These are phyloP conservation scores for Dillenia suffruticosa DNA, from an alignment of 164 flowering plant species.

Conservation along the genomic window DNA sequence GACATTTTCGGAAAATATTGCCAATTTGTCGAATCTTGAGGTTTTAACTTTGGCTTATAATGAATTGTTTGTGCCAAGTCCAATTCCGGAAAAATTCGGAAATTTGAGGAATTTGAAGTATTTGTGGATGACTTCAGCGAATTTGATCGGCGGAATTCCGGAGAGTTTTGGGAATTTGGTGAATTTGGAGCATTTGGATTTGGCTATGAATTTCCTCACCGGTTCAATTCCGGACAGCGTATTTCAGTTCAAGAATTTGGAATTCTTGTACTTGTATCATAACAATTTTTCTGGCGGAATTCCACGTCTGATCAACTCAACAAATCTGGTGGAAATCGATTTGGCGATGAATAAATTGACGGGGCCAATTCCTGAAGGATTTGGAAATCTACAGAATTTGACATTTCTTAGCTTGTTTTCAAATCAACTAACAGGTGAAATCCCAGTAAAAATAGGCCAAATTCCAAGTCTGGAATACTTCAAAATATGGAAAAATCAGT, in stretches of 20 bases:
- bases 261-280: slow-evolving; percentile 25
- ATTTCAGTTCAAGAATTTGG: slow-evolving; percentile 51
- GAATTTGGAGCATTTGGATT: slow-evolving; percentile 40
- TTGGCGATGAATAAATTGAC: slow-evolving; percentile 42
- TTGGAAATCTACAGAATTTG: slow-evolving; percentile 43
- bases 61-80: slow-evolving; percentile 25
- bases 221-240: slow-evolving; percentile 44
- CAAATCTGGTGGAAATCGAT: slow-evolving; percentile 41
- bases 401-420: slow-evolving; percentile 21
- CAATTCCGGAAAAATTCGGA: slow-evolving; percentile 46
- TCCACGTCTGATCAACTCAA: slow-evolving; percentile 31
- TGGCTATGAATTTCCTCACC: slow-evolving; percentile 33
- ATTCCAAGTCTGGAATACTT: slow-evolving; percentile 27
- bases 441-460: slow-evolving; percentile 37
- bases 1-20: slow-evolving; percentile 51
- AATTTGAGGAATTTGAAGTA: slow-evolving; percentile 29
- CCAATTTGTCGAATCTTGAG: slow-evolving; percentile 47
- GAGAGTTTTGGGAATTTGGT: slow-evolving; percentile 22
- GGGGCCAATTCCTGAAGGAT: slow-evolving; percentile 54
- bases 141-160: slow-evolving; percentile 60
- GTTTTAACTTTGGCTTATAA: slow-evolving; percentile 36
- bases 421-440: slow-evolving; percentile 42
- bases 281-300: slow-evolving; percentile 59
- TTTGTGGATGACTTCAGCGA: slow-evolving; percentile 32
- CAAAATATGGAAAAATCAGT: slow-evolving; percentile 37